These are phyloP conservation scores for Penicillium capsulatum DNA, from an alignment of 2,329 filamentous ascomycete species.

Conservation along the genomic window DNA sequence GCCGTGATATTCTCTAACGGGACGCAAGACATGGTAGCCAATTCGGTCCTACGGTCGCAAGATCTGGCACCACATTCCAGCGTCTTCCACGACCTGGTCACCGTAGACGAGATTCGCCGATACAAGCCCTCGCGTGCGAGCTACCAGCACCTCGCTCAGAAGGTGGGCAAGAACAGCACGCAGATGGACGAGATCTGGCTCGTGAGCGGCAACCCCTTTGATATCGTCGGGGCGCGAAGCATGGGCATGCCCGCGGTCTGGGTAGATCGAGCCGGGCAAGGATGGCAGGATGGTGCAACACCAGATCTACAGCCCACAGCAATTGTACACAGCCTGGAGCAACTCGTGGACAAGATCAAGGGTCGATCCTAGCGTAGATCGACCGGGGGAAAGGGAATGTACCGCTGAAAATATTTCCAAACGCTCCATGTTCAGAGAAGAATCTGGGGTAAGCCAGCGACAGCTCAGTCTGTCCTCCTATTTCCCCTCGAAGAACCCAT, in stretches of 20 bases:
- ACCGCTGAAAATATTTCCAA: slow-evolving; percentile 47
- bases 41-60: slow-evolving; percentile 56
- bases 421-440: slow-evolving; percentile 42
- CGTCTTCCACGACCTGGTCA: slow-evolving; percentile 55
- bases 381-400: slow-evolving; percentile 33
- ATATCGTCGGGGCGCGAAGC: slow-evolving; percentile 60
- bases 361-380: slow-evolving; percentile 5
- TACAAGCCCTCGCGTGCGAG: slow-evolving; percentile 64
- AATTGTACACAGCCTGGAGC: slow-evolving; percentile 53
- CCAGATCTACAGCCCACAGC: slow-evolving; percentile 50
- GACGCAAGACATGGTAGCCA: slow-evolving; percentile 58
- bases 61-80: slow-evolving; percentile 49
- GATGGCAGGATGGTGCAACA: slow-evolving; percentile 63
- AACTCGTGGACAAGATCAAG: slow-evolving; percentile 47
- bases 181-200: slow-evolving; percentile 58
- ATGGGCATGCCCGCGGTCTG: slow-evolving; percentile 62
- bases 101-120: slow-evolving; percentile 55
- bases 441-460: slow-evolving; percentile 46
- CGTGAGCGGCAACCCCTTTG: slow-evolving; percentile 69
- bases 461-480: slow-evolving; percentile 41
- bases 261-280: slow-evolving; percentile 60
- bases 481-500: slow-evolving; percentile 47
- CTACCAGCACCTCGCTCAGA: slow-evolving; percentile 57
- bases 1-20: slow-evolving; percentile 69
- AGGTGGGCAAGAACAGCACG: slow-evolving; percentile 45